A percentile compares a stretch with the other conserved stretches of the same genome.
Conservation (phyloP, 345 rosid genomes). For the Citrus hindsii region DNA sequence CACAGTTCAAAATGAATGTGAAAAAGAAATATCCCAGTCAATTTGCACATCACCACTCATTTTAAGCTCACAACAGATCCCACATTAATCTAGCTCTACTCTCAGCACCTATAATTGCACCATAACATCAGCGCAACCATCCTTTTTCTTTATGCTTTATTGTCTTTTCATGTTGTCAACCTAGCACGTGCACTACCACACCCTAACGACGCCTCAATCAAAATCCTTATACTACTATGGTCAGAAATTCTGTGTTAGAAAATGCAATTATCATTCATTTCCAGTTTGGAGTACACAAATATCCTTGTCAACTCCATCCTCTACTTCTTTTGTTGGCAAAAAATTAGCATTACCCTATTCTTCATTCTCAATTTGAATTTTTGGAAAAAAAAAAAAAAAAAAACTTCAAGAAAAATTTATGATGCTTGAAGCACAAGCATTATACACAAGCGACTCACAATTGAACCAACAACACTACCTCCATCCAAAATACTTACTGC, state of each 20-base stretch:
- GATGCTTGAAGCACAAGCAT: not conserved
- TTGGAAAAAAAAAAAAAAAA: no score
- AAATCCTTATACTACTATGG: not conserved
- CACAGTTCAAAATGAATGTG: not conserved
- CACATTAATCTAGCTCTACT: not conserved
- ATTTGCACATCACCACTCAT: not conserved
- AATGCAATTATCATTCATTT: not conserved
- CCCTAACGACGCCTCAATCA: not conserved
- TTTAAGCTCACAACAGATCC: not conserved
- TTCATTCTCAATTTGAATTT: not conserved
- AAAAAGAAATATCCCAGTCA: not conserved
- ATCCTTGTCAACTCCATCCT: not conserved
- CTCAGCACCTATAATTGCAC: not conserved
- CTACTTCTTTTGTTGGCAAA: not conserved
- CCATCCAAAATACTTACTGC: not conserved
- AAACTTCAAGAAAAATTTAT: not conserved
- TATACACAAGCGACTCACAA: not conserved
- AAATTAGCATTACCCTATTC: not conserved
- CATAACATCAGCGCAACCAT: not conserved
- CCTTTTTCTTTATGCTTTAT: not conserved
- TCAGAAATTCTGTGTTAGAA: not conserved
- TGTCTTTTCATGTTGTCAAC: not conserved
- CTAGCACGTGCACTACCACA: not conserved
- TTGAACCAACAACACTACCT: not conserved
- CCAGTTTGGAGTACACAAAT: not conserved